These are phyloP conservation scores for Vinca major DNA, from an alignment of 305 asterid species.

Conservation along the genomic window DNA sequence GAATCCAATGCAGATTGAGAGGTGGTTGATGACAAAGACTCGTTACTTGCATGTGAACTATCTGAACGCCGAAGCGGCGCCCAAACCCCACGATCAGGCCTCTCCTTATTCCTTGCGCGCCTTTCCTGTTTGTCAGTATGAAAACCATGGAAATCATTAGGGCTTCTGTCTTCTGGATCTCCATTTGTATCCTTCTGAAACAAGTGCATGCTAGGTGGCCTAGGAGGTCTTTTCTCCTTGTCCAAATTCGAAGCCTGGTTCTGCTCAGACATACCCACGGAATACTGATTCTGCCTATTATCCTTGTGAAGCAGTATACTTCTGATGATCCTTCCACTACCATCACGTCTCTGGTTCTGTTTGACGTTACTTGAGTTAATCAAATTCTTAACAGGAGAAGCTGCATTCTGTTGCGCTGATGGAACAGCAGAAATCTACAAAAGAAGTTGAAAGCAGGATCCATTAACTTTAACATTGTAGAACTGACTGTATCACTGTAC, in stretches of 20 bases:
- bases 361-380: conserved; percentile 27
- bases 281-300: conserved; percentile 41
- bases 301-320: conserved; percentile 63
- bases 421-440: conserved; percentile 43
- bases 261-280: conserved; percentile 44
- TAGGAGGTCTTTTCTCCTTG: conserved; percentile 69
- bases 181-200: conserved; percentile 49
- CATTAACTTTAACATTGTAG: not conserved
- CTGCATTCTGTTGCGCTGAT: conserved; percentile 31
- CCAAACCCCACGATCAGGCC: conserved; percentile 95
- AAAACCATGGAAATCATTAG: conserved; percentile 34
- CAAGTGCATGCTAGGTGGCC: conserved; percentile 46
- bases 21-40: conserved; percentile 52
- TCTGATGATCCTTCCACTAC: conserved; percentile 70
- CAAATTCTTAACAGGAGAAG: conserved; percentile 35
- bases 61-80: conserved; percentile 71
- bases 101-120: conserved; percentile 63
- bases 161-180: conserved; percentile 43
- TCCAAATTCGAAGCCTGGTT: conserved; percentile 34
- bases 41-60: conserved; percentile 60
- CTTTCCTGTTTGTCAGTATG: conserved; percentile 51
- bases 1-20: conserved; percentile 46
- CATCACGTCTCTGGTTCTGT: conserved; percentile 63
- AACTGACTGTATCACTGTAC: not conserved
- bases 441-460: conserved; percentile 14